Evolutionary conservation across 805 yeast genomes (phyloP).

Genomic region (Suhomyces sp.): DNA sequence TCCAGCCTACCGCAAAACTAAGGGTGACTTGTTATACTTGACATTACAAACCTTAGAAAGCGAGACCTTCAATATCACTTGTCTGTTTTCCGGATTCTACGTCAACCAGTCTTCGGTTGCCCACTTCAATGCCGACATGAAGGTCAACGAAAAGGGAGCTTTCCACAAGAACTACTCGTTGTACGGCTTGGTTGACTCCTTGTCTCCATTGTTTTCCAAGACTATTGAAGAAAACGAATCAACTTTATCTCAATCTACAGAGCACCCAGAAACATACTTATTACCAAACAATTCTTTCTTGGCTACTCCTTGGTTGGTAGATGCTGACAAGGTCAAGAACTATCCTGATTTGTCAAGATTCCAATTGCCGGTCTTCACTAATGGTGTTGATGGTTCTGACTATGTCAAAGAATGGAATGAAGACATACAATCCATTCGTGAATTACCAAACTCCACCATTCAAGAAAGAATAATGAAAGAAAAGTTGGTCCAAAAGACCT

Average conservation of each 20-base stretch:
- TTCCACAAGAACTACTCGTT: conserved; percentile 49
- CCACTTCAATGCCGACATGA: conserved; percentile 67
- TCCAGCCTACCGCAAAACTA: conserved; percentile 54
- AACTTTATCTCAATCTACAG: conserved; percentile 34
- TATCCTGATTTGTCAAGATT: conserved; percentile 60
- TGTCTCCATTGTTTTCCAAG: conserved; percentile 62
- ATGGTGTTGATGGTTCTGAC: conserved; percentile 62
- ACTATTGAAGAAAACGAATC: conserved; percentile 54
- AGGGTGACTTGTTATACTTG: conserved; percentile 82
- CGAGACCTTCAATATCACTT: conserved; percentile 75
- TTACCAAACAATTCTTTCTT: conserved; percentile 62
- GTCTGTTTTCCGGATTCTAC: conserved; percentile 75
- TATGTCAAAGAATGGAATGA: conserved; percentile 81
- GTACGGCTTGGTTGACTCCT: conserved; percentile 55
- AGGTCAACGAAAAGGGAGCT: conserved; percentile 37
- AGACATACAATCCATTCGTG: conserved; percentile 81
- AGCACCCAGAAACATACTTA: conserved; percentile 55
- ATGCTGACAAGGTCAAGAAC: conserved; percentile 17
- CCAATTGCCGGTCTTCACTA: conserved; percentile 52
- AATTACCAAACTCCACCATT: conserved; percentile 57
- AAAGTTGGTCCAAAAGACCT: conserved; percentile 64
- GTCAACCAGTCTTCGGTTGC: conserved; percentile 67
- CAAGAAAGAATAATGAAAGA: conserved; percentile 76
- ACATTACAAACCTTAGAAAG: conserved; percentile 77
- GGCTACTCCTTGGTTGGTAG: conserved; percentile 78